These are phyloP conservation scores for Saccharomycopsis amapae DNA, from an alignment of 805 yeast genomes.

Conservation along the genomic window DNA sequence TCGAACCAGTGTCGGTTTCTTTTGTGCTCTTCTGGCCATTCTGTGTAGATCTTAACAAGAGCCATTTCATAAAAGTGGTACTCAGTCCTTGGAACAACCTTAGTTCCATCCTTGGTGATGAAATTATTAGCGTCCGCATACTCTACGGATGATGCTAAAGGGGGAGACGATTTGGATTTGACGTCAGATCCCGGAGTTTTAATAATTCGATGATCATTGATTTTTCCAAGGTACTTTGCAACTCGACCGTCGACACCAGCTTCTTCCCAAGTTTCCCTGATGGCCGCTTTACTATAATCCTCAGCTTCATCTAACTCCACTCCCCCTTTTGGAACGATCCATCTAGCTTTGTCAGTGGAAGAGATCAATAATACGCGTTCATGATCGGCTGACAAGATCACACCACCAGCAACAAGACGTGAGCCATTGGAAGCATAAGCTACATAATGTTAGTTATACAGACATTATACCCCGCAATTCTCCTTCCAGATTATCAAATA, in stretches of 20 bases:
- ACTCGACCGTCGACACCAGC: constrained; percentile 79
- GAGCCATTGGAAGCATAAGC: constrained; percentile 43
- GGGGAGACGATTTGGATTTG: constrained; percentile 23
- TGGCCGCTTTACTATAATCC: constrained; percentile 44
- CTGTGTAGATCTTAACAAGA: constrained; percentile 44
- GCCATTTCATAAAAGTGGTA: constrained; percentile 81
- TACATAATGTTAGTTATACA: not conserved
- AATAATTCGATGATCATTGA: constrained; percentile 56
- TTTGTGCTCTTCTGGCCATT: constrained; percentile 68
- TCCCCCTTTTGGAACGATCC: constrained; percentile 97
- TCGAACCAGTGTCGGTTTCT: constrained; percentile 73
- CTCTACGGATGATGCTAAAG: not conserved
- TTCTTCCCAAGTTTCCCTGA: constrained; percentile 96
- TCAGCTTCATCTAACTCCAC: constrained; percentile 74
- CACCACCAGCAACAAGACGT: constrained; percentile 88
- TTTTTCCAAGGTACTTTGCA: constrained; percentile 48
- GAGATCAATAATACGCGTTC: constrained; percentile 69
- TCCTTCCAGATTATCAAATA: not conserved
- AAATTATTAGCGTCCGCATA: constrained; percentile 1
- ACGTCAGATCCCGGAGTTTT: too few species aligned
- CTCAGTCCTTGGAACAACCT: constrained; percentile 60
- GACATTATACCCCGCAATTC: not conserved
- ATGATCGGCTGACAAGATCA: constrained; percentile 53
- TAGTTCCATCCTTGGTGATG: not conserved
- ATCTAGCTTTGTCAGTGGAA: constrained; percentile 62